Evolutionary conservation across 768 basidiomycete genomes (phyloP).

Genomic region (Boletellus ananiceps): DNA sequence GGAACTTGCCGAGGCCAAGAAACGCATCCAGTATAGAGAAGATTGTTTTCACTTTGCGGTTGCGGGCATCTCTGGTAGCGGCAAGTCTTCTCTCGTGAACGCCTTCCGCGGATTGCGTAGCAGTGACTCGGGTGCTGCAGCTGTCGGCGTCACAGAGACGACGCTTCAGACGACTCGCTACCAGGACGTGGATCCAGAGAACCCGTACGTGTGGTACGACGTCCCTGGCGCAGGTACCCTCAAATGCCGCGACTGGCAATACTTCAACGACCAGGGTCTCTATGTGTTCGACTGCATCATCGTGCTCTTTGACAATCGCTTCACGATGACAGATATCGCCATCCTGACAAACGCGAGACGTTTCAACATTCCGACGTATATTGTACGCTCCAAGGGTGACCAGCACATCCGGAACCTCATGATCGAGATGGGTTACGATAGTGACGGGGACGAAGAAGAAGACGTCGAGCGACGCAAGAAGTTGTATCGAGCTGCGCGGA

Average conservation of each 20-base stretch:
- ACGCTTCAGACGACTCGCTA: constrained; percentile 15
- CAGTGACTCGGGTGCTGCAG: constrained; percentile 12
- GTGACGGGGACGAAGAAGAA: constrained; percentile 11
- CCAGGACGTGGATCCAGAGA: constrained; percentile 9
- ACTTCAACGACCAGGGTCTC: constrained; percentile 22
- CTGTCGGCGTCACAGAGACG: constrained; percentile 19
- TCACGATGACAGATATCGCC: constrained; percentile 20
- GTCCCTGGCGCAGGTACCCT: constrained; percentile 21
- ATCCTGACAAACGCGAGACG: constrained; percentile 15
- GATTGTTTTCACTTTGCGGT: constrained; percentile 32
- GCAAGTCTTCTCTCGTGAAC: constrained; percentile 37
- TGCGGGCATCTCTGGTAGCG: constrained; percentile 32
- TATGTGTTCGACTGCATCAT: constrained; percentile 24
- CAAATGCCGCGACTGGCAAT: constrained; percentile 19
- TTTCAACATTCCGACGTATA: constrained; percentile 20
- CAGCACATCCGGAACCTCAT: constrained; percentile 21
- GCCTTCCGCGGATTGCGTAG: constrained; percentile 31
- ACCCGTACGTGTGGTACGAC: constrained; percentile 22
- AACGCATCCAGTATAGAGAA: constrained; percentile 23
- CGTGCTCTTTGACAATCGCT: constrained; percentile 20
- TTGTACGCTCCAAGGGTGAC: constrained; percentile 21
- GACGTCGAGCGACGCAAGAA: constrained; percentile 8
- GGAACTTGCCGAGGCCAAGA: constrained; percentile 15
- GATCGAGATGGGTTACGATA: constrained; percentile 17
- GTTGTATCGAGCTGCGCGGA: constrained; percentile 9